Conservation (phyloP, 495 filamentous ascomycete species). For the Lepidopterella palustris region DNA sequence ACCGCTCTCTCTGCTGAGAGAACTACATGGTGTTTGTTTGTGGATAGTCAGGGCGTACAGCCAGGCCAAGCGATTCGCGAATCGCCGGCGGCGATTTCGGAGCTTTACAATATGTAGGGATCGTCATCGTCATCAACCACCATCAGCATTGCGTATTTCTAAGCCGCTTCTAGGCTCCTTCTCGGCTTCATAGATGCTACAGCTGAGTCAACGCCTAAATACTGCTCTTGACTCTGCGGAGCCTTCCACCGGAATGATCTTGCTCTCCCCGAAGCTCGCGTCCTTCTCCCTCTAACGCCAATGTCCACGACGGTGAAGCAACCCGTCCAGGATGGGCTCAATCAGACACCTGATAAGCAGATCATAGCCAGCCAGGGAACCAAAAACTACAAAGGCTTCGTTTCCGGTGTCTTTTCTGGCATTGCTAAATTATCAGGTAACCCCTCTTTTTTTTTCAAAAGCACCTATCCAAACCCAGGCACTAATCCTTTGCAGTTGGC, state of each 20-base stretch:
- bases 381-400: slow-evolving; percentile 79
- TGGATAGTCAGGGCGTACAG: neutral
- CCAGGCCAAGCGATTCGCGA: neutral
- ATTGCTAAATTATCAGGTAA: slow-evolving; percentile 82
- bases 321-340: slow-evolving; percentile 2
- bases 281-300: slow-evolving; percentile 2
- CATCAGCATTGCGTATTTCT: neutral
- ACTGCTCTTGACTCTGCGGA: neutral
- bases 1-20: neutral
- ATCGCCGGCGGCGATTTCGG: neutral
- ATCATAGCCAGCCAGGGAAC: slow-evolving; percentile 7
- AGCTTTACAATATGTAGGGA: neutral
- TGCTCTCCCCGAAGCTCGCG: neutral
- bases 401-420: slow-evolving; percentile 88
- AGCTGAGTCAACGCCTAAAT: neutral
- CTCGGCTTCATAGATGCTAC: neutral
- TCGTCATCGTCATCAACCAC: neutral
- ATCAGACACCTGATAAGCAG: slow-evolving; percentile 5
- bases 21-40: neutral
- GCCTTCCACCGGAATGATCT: slow-evolving; percentile 1
- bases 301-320: slow-evolving; percentile 26
- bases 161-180: neutral
- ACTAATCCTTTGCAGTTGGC: slow-evolving; percentile 45
- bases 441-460: slow-evolving; percentile 22
- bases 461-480: neutral